phyloP scores from a whole-genome alignment of 2,329 filamentous ascomycete species.

The Fusarium longipes region DNA sequence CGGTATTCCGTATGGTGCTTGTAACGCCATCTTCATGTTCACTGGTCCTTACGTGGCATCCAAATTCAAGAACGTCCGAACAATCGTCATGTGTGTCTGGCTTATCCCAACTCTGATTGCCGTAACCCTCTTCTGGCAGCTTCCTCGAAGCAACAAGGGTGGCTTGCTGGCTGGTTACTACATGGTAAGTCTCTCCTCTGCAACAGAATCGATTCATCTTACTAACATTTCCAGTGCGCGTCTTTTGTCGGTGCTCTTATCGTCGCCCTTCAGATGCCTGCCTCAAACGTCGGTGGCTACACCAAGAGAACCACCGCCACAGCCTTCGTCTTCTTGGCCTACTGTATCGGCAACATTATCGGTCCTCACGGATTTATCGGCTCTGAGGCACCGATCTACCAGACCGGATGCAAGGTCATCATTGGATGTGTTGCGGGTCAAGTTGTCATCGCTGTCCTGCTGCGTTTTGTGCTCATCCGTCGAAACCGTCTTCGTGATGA shows the following conservation, averaged over 20 bases:
- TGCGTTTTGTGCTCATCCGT: constrained; percentile 42
- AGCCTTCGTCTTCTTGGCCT: constrained; percentile 60
- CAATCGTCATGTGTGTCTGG: constrained; percentile 63
- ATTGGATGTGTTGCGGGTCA: constrained; percentile 43
- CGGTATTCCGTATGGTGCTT: constrained; percentile 66
- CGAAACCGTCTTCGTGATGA: constrained; percentile 43
- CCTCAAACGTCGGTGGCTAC: constrained; percentile 61
- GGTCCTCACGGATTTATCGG: constrained; percentile 55
- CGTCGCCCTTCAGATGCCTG: constrained; percentile 64
- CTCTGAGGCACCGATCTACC: constrained; percentile 60
- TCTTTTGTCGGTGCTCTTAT: constrained; percentile 65
- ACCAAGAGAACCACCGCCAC: constrained; percentile 60
- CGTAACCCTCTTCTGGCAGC: constrained; percentile 61
- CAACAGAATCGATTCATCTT: fast-evolving
- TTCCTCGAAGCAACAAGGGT: constrained; percentile 55
- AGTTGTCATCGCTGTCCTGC: constrained; percentile 28
- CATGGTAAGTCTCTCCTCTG: constrained; percentile 47
- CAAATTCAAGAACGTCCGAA: constrained; percentile 61
- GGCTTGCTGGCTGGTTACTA: constrained; percentile 66
- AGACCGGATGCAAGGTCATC: constrained; percentile 61
- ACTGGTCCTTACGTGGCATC: constrained; percentile 64
- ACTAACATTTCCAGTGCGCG: constrained; percentile 43
- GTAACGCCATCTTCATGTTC: constrained; percentile 65
- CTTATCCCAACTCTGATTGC: constrained; percentile 64
- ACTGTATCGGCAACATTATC: constrained; percentile 51